Evolutionary conservation across 208 protist species (phyloP).

Genomic region (Leishmania tarentolae): DNA sequence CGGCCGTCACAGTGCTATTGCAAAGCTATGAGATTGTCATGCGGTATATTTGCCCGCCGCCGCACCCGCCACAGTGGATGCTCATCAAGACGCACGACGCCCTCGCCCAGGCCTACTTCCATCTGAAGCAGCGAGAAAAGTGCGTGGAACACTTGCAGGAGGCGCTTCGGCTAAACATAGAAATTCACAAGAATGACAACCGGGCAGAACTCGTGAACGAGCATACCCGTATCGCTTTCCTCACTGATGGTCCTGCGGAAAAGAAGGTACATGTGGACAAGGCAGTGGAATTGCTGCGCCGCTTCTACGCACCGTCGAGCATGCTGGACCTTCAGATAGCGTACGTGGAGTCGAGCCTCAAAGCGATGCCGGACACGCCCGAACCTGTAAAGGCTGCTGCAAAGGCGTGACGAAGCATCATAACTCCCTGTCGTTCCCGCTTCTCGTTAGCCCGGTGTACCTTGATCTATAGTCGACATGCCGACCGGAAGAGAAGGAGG

Average conservation of each 20-base stretch:
- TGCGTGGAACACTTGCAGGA: constrained; percentile 79
- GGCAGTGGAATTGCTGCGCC: constrained; percentile 59
- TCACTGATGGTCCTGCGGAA: constrained; percentile 40
- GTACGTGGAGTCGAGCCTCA: constrained; percentile 45
- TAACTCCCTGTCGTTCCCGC: background rate
- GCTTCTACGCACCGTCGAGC: constrained; percentile 75
- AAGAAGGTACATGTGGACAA: constrained; percentile 49
- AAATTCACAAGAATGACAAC: constrained; percentile 62
- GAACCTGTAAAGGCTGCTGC: background rate
- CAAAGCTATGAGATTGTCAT: constrained; percentile 89
- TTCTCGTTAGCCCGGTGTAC: background rate
- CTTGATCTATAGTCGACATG: background rate
- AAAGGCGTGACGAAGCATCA: background rate
- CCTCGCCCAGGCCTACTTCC: constrained; percentile 82
- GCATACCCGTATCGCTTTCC: constrained; percentile 75
- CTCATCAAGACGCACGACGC: constrained; percentile 85
- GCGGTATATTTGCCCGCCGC: constrained; percentile 84
- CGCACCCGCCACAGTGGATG: constrained; percentile 81
- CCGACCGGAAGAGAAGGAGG: background rate
- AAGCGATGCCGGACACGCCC: background rate
- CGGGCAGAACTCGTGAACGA: constrained; percentile 69
- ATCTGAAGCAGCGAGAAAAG: constrained; percentile 64
- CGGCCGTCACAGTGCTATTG: constrained; percentile 79
- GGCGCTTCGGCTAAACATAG: constrained; percentile 50
- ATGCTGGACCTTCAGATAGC: constrained; percentile 54